Conservation (phyloP, 75 land plant species). For the Picea sitchensis region DNA sequence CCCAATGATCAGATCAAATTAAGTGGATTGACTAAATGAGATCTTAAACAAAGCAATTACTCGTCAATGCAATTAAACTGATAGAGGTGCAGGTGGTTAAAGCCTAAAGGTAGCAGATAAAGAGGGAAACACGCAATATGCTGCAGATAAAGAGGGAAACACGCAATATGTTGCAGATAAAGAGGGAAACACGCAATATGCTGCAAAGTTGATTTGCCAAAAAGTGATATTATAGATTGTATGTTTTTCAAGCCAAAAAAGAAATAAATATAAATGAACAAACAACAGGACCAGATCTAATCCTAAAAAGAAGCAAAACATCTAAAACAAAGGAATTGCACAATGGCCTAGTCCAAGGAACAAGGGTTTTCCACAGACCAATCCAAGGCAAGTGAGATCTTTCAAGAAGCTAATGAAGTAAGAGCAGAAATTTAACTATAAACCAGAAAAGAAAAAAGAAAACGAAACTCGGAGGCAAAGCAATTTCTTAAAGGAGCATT, state of each 20-base stretch:
- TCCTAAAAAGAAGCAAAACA: not conserved
- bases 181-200: too few relatives aligned
- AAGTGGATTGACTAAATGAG: not conserved
- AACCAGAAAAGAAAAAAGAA: not conserved
- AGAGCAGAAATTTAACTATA: not conserved
- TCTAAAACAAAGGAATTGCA: not conserved
- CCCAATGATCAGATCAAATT: not conserved
- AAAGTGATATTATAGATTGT: too few relatives aligned
- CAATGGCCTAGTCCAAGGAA: not conserved
- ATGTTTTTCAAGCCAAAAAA: too few relatives aligned
- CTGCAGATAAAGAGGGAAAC: too few relatives aligned
- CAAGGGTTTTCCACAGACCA: not conserved
- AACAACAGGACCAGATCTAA: not conserved
- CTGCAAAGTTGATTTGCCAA: too few relatives aligned
- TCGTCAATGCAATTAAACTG: not conserved
- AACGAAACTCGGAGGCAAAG: not conserved
- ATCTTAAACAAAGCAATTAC: not conserved
- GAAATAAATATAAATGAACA: too few relatives aligned
- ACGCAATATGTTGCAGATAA: not conserved
- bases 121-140: too few relatives aligned
- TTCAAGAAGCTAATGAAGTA: not conserved
- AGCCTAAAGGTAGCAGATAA: not conserved
- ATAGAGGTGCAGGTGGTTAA: not conserved
- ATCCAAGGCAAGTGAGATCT: not conserved
- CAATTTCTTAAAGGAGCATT: too few relatives aligned